These are phyloP conservation scores for Teratosphaeria gauchensis DNA, from an alignment of 2,329 filamentous ascomycete genomes.

Conservation along the genomic window DNA sequence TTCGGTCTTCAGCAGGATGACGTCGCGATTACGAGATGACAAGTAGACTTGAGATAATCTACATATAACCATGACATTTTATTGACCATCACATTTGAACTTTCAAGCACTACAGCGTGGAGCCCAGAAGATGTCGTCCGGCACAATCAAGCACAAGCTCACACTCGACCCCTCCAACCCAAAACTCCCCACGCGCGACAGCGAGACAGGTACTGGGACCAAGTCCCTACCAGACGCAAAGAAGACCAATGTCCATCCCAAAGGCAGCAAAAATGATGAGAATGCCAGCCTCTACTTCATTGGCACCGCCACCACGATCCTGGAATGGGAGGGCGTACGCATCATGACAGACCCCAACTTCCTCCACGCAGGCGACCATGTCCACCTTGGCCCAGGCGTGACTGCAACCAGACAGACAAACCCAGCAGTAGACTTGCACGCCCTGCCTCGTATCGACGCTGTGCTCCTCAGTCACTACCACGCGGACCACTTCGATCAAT, in stretches of 20 bases:
- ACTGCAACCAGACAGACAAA: slow-evolving; percentile 46
- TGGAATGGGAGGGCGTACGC: slow-evolving; percentile 45
- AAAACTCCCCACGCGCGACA: slow-evolving; percentile 31
- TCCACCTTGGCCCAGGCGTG: slow-evolving; percentile 57
- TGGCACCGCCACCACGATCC: slow-evolving; percentile 47
- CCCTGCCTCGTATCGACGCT: slow-evolving; percentile 50
- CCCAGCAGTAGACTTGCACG: slow-evolving; percentile 50
- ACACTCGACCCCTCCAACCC: slow-evolving; percentile 30
- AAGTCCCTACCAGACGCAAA: slow-evolving; percentile 34
- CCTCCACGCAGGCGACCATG: slow-evolving; percentile 55
- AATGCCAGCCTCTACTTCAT: slow-evolving; percentile 45
- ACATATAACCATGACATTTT: background rate
- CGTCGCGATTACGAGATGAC: background rate
- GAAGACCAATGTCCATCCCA: slow-evolving; percentile 35
- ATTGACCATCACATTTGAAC: background rate
- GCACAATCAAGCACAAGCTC: slow-evolving; percentile 29
- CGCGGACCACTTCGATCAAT: slow-evolving; percentile 47
- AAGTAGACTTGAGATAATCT: background rate
- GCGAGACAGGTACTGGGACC: slow-evolving; percentile 15
- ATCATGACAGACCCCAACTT: slow-evolving; percentile 55
- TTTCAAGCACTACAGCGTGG: background rate
- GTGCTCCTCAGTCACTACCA: slow-evolving; percentile 58
- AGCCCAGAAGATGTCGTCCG: background rate
- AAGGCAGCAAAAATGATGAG: slow-evolving; percentile 21
- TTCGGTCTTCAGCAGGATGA: background rate